phyloP scores from a whole-genome alignment of 176 grass and related monocot genomes.

The Aechmea fasciata region DNA sequence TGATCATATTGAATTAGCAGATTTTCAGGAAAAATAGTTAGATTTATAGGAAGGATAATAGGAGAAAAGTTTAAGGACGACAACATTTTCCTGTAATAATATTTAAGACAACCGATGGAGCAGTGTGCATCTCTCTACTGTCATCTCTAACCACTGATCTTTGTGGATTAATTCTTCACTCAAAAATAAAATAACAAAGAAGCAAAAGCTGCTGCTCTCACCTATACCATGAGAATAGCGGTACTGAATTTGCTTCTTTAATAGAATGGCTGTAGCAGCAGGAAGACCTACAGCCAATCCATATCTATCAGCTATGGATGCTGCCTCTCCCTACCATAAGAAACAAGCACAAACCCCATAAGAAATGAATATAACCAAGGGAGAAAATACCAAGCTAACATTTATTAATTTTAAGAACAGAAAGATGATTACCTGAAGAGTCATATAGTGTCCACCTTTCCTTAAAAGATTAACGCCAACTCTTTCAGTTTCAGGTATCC shows the following conservation, averaged over 20 bases:
- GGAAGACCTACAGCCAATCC: constrained; percentile 74
- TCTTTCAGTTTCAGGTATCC: constrained; percentile 83
- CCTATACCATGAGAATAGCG: constrained; percentile 69
- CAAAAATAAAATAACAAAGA: neutral
- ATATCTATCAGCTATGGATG: constrained; percentile 73
- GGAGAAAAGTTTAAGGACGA: too few species aligned
- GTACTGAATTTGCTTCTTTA: constrained; percentile 78
- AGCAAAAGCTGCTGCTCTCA: constrained; percentile 12
- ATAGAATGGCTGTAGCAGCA: constrained; percentile 56
- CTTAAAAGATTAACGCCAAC: constrained; percentile 69
- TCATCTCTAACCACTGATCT: neutral
- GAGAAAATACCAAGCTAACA: neutral
- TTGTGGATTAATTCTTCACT: neutral
- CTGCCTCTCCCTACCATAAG: constrained; percentile 67
- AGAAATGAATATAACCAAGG: neutral
- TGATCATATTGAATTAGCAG: neutral
- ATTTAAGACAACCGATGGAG: neutral
- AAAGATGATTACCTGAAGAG: constrained; percentile 66
- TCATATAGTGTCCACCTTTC: constrained; percentile 96
- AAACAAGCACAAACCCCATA: neutral
- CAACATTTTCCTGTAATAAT: too few species aligned
- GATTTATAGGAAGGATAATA: too few species aligned
- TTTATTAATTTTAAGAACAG: neutral
- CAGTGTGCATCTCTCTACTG: neutral
- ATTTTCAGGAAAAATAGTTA: neutral